A percentile compares a stretch with the other conserved stretches of the same genome.
phyloP scores from a whole-genome alignment of 1,139 yeast genomes.

The Hanseniaspora sp. region DNA sequence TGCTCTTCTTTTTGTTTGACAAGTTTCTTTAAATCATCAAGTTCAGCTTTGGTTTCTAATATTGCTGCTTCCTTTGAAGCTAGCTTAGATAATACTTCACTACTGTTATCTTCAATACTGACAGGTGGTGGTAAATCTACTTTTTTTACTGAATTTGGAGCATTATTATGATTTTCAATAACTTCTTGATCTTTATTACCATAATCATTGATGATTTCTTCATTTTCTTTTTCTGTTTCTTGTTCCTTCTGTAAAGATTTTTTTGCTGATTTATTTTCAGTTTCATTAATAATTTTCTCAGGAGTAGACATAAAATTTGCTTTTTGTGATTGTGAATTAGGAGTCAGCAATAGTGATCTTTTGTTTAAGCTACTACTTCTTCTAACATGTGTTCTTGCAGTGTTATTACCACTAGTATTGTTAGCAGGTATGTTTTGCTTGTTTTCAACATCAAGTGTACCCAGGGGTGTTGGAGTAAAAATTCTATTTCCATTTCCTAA shows the following conservation, averaged over 20 bases:
- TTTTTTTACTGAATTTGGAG: background rate
- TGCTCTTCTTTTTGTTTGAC: conserved; percentile 23
- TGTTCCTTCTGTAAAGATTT: too few relatives aligned
- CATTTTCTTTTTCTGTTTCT: background rate
- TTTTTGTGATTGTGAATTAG: background rate
- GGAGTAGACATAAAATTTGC: background rate
- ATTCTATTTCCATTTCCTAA: conserved; percentile 3
- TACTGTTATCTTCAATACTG: conserved; percentile 3
- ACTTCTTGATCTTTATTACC: background rate
- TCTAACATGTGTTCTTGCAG: background rate
- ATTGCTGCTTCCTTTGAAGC: conserved; percentile 29
- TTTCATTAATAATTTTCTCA: background rate
- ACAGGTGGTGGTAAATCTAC: background rate
- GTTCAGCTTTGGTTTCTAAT: conserved; percentile 27
- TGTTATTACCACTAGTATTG: background rate
- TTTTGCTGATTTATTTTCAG: too few relatives aligned
- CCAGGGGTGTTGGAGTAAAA: conserved; percentile 13
- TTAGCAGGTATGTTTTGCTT: background rate
- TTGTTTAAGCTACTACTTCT: conserved; percentile 8
- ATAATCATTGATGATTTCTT: too few relatives aligned
- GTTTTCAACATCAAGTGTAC: background rate
- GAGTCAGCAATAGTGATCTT: conserved; percentile 6
- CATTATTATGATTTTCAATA: background rate
- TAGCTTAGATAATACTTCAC: conserved; percentile 17
- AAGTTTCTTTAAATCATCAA: conserved; percentile 27